Conservation (phyloP, 2,329 filamentous ascomycete genomes). For the Botrytis hyacinthi region DNA sequence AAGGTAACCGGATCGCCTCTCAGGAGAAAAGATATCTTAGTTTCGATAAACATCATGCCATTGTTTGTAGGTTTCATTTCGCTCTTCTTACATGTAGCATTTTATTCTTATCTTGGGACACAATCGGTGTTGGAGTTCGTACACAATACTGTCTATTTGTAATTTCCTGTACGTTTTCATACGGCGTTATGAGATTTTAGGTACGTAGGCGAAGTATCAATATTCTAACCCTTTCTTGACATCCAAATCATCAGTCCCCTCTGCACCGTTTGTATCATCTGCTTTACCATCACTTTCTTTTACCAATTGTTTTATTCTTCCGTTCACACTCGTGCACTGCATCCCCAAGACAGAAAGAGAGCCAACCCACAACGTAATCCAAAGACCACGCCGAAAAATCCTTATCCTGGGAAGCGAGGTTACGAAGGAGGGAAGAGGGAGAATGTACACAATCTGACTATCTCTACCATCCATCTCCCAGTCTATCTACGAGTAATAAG, state of each 20-base stretch:
- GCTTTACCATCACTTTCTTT: no score
- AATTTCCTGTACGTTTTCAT: not conserved
- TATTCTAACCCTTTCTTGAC: not conserved
- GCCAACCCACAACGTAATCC: not conserved
- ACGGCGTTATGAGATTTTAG: not conserved
- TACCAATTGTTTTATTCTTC: not conserved
- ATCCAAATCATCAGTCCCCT: not conserved
- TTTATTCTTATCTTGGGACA: not conserved
- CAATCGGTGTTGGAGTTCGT: not conserved
- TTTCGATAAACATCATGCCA: not conserved
- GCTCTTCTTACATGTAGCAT: not conserved
- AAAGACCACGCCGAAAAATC: no score
- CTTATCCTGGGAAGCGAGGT: no score
- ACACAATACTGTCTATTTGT: not conserved
- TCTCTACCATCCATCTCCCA: not conserved
- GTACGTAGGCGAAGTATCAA: not conserved
- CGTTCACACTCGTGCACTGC: not conserved
- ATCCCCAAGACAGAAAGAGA: not conserved
- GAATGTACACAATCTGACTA: fast-evolving
- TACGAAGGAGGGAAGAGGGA: no score
- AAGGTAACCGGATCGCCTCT: not conserved
- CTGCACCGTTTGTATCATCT: not conserved
- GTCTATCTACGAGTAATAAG: not conserved
- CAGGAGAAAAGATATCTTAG: not conserved
- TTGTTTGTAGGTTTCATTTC: not conserved